These are phyloP conservation scores for Atkinsonella texensis DNA, from an alignment of 2,329 filamentous ascomycete genomes.

Conservation along the genomic window DNA sequence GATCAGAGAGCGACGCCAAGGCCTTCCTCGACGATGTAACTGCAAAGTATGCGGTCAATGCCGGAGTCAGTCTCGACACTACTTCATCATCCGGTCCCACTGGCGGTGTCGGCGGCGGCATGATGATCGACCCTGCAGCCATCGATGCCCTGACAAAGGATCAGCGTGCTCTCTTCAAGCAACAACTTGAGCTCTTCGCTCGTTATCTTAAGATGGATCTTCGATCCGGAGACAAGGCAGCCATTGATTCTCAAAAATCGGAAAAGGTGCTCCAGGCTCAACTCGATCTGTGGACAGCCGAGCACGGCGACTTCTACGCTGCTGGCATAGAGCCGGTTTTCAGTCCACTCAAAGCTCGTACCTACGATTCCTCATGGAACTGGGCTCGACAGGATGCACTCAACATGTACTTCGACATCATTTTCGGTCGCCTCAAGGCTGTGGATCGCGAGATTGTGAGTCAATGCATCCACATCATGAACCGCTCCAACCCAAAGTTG, in stretches of 20 bases:
- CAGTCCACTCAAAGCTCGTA: conserved; percentile 82
- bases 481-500: conserved; percentile 88
- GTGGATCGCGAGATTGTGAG: conserved; percentile 97
- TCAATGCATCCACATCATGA: conserved; percentile 98
- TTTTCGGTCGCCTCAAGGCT: conserved; percentile 85
- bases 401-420: conserved; percentile 98
- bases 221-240: conserved; percentile 90
- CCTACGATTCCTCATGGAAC: conserved; percentile 98
- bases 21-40: conserved; percentile 78
- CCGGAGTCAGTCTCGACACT: conserved; percentile 73
- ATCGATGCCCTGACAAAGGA: conserved; percentile 96
- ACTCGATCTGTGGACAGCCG: conserved; percentile 85
- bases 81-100: conserved; percentile 63
- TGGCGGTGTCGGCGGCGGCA: conserved; percentile 61
- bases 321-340: conserved; percentile 90
- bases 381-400: conserved; percentile 97
- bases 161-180: conserved; percentile 91
- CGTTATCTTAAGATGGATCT: conserved; percentile 96
- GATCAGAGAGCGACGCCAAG: conserved; percentile 84
- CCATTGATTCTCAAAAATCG: conserved; percentile 72
- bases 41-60: conserved; percentile 77
- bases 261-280: conserved; percentile 83
- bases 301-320: conserved; percentile 95
- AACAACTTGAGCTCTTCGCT: conserved; percentile 90
- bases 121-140: conserved; percentile 99